Evolutionary conservation across 179 eudicot genomes (phyloP).

Genomic region (Spergularia azorica): DNA sequence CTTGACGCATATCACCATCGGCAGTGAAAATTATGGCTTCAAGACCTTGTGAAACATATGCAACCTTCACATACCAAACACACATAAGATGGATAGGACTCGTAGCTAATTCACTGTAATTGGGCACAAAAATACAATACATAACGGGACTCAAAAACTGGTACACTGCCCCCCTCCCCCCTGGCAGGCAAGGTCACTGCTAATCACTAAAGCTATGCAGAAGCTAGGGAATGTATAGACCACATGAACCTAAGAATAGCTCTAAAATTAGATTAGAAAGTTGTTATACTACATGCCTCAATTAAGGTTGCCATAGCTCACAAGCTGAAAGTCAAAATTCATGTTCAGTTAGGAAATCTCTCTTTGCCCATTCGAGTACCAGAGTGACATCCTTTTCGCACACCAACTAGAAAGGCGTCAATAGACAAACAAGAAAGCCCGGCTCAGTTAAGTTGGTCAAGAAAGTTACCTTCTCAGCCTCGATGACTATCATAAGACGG

Average conservation of each 20-base stretch:
- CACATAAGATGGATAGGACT: background rate
- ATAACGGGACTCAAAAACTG: background rate
- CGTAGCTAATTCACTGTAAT: constrained; percentile 11
- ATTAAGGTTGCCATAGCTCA: constrained; percentile 14
- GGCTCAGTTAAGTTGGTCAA: background rate
- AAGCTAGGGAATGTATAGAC: too few relatives aligned
- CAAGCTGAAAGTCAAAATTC: background rate
- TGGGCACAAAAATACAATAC: background rate
- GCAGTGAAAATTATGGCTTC: constrained; percentile 97
- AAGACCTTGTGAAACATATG: constrained; percentile 83
- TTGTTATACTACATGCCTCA: constrained; percentile 1
- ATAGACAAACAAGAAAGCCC: background rate
- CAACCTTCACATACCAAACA: constrained; percentile 55
- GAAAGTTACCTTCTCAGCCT: constrained; percentile 74
- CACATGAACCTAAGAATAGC: background rate
- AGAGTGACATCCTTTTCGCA: background rate
- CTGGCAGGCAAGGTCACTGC: too few relatives aligned
- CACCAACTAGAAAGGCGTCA: too few relatives aligned
- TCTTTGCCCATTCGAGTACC: background rate
- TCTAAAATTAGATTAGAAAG: background rate
- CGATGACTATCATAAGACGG: constrained; percentile 86
- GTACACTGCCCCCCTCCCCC: background rate
- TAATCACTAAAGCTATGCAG: too few relatives aligned
- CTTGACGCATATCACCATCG: constrained; percentile 99
- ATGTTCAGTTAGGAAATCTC: background rate